Percentiles rank a stretch among this genome's conserved stretches.
Conservation (phyloP, 2,329 filamentous ascomycete genomes). For the Knoxdaviesia capensis region DNA sequence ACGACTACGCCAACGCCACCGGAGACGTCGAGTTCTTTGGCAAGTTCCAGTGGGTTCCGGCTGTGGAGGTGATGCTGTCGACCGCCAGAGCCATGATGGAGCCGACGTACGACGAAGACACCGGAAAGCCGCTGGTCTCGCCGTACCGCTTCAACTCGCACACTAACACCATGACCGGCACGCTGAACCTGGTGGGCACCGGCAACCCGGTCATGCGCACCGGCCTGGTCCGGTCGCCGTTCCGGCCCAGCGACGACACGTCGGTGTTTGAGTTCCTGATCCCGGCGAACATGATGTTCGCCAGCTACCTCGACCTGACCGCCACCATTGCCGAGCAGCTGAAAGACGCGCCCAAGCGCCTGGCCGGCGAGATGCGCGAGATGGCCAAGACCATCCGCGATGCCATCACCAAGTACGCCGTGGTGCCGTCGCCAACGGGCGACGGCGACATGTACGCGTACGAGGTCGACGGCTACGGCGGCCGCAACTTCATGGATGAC, state of each 20-base stretch:
- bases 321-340: constrained; percentile 21
- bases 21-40: constrained; percentile 50
- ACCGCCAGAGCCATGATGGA: constrained; percentile 51
- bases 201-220: constrained; percentile 62
- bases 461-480: constrained; percentile 58
- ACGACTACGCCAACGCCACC: constrained; percentile 56
- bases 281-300: constrained; percentile 75
- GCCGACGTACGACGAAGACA: constrained; percentile 47
- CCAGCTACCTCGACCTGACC: constrained; percentile 34
- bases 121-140: constrained; percentile 28
- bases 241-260: constrained; percentile 78
- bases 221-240: constrained; percentile 71
- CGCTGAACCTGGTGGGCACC: constrained; percentile 26
- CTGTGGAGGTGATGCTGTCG: constrained; percentile 48
- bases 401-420: constrained; percentile 50
- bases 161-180: constrained; percentile 26
- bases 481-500: constrained; percentile 47
- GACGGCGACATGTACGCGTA: constrained; percentile 46
- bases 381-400: constrained; percentile 42
- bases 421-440: constrained; percentile 31
- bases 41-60: constrained; percentile 48
- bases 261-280: constrained; percentile 75
- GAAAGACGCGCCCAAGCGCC: constrained; percentile 36
- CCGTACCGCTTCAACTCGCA: constrained; percentile 61
- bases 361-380: constrained; percentile 30